Conservation (phyloP, 768 basidiomycete species). For the Russula foetens region DNA sequence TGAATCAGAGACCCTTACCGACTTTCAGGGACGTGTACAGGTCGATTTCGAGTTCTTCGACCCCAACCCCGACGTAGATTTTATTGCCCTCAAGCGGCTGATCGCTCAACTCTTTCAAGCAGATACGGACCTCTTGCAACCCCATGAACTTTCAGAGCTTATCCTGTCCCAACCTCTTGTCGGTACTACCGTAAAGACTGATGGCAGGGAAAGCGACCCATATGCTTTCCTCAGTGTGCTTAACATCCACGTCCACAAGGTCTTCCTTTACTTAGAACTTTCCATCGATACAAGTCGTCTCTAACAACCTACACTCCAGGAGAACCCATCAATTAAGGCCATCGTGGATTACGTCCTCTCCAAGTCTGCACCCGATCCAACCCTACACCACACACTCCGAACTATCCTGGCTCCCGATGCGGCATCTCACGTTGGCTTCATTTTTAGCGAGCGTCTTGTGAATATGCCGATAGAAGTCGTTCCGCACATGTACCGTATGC, state of each 20-base stretch:
- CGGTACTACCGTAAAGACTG: slow-evolving; percentile 89
- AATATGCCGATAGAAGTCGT: slow-evolving; percentile 95
- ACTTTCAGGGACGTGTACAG: slow-evolving; percentile 55
- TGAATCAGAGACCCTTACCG: slow-evolving; percentile 36
- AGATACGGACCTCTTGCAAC: slow-evolving; percentile 65
- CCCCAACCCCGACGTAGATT: slow-evolving; percentile 74
- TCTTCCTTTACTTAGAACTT: slow-evolving; percentile 25
- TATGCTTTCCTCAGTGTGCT: slow-evolving; percentile 81
- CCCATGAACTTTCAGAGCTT: slow-evolving; percentile 72
- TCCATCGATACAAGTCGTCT: not conserved
- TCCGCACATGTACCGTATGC: slow-evolving; percentile 88
- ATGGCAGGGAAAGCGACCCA: slow-evolving; percentile 84
- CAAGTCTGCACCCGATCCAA: slow-evolving; percentile 42
- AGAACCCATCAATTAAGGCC: slow-evolving; percentile 61
- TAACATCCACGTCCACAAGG: slow-evolving; percentile 64
- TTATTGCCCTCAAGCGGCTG: slow-evolving; percentile 74
- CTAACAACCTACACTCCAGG: slow-evolving; percentile 35
- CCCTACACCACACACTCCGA: slow-evolving; percentile 47
- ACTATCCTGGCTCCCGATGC: slow-evolving; percentile 37
- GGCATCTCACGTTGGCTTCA: slow-evolving; percentile 62
- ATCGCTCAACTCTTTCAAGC: slow-evolving; percentile 58
- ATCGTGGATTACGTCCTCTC: slow-evolving; percentile 62
- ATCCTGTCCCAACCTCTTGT: slow-evolving; percentile 66
- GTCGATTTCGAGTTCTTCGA: slow-evolving; percentile 95
- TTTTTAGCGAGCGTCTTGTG: slow-evolving; percentile 81